phyloP scores from a whole-genome alignment of 2,329 filamentous ascomycete genomes.

The Neonectria coccinea region DNA sequence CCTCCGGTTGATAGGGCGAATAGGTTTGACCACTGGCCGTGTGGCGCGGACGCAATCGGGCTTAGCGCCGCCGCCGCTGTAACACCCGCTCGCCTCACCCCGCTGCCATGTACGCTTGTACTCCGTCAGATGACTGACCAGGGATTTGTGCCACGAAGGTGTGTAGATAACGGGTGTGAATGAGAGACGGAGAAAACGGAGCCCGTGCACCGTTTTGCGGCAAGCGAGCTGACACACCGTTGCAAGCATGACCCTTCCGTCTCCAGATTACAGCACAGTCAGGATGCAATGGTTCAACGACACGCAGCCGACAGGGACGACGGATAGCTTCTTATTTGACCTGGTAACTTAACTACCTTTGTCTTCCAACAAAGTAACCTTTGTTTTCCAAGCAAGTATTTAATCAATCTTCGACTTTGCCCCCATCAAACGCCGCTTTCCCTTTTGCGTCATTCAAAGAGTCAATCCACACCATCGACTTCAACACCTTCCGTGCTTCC shows the following conservation, averaged over 20 bases:
- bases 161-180: not conserved
- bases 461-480: conserved; percentile 35
- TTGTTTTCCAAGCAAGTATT: not conserved
- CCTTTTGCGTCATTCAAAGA: conserved; percentile 19
- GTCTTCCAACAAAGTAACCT: too few species aligned
- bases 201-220: not conserved
- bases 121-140: conserved; percentile 19
- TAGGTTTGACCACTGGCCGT: conserved; percentile 18
- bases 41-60: conserved; percentile 12
- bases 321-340: not conserved
- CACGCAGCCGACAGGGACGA: not conserved
- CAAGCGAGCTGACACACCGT: not conserved
- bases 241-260: too few species aligned
- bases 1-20: conserved; percentile 5
- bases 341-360: not conserved
- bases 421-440: conserved; percentile 2
- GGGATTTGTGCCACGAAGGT: conserved; percentile 7
- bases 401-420: not conserved
- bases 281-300: too few species aligned
- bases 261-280: too few species aligned
- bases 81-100: not conserved
- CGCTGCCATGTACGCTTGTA: conserved; percentile 7
- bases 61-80: conserved; percentile 20
- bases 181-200: conserved; percentile 1
- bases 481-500: conserved; percentile 13